Percentiles rank a stretch among this genome's conserved stretches.
Conservation (phyloP, 2,329 filamentous ascomycete genomes). For the Exophiala calicioides region DNA sequence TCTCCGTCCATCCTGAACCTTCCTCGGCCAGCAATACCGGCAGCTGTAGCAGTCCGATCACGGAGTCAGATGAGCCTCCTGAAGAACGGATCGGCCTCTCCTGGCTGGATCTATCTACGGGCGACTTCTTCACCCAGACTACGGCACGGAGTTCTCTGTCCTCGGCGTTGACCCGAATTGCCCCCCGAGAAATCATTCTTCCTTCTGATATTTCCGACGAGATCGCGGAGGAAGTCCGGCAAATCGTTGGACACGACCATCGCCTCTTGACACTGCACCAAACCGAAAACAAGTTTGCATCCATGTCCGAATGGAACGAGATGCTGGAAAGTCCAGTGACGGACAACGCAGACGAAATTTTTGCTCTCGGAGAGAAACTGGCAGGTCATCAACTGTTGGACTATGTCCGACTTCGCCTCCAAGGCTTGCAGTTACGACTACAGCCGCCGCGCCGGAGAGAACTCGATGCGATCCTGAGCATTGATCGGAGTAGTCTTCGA, state of each 20-base stretch:
- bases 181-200: constrained; percentile 81
- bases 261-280: constrained; percentile 73
- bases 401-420: constrained; percentile 78
- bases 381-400: constrained; percentile 80
- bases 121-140: constrained; percentile 84
- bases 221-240: constrained; percentile 63
- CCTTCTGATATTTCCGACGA: constrained; percentile 62
- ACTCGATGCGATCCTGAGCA: constrained; percentile 75
- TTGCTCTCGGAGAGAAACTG: constrained; percentile 68
- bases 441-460: constrained; percentile 78
- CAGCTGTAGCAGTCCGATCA: constrained; percentile 35
- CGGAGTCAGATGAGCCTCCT: constrained; percentile 28
- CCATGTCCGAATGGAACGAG: constrained; percentile 66
- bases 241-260: constrained; percentile 72
- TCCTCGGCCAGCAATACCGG: constrained; percentile 30
- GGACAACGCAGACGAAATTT: constrained; percentile 53
- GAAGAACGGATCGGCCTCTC: constrained; percentile 69
- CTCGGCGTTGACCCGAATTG: constrained; percentile 80
- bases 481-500: constrained; percentile 88
- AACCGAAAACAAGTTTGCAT: constrained; percentile 45
- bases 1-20: constrained; percentile 65
- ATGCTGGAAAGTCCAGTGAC: constrained; percentile 76
- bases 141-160: constrained; percentile 70
- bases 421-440: constrained; percentile 75
- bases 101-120: constrained; percentile 94